Base-by-base conservation (phyloP, 2,329 filamentous ascomycete genomes). In the Sclerotinia spermophila region DNA sequence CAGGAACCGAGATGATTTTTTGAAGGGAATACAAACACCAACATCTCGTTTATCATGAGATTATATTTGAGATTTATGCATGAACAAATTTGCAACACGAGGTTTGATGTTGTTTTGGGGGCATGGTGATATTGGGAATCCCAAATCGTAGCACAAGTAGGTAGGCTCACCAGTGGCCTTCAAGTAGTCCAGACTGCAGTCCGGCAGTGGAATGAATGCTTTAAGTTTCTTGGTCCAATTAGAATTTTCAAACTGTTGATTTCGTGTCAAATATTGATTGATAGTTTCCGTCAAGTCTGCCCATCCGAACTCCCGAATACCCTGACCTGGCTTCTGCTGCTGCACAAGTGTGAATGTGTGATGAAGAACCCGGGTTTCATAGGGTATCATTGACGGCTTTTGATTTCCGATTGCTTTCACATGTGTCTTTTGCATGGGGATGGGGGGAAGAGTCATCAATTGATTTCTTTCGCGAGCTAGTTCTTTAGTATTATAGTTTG, bases 81-180 rank as follows among this genome's bases (percentile, higher is more conserved):
- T 66, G 35, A 55, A 30, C 15, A 53, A 53, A 53, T 38, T 66
- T 42, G 35, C 45, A 66, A 66, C 48, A 66, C 62, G 62, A 66
- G 62, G 45, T 66, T 53, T 53, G 33, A 40, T 30, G n/a, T 53
- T 11, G 45, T 40, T 53, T 53, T 40, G n/a, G n/a, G 62, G 17
- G 35, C 10, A 13, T 42, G 35, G 24, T 27, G 33, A 27, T 24
- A 40, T 51, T 65, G 30, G 10, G 13, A 53, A 65, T 51, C 21
- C 33, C 24, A 40, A 65, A 51, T 51, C 5, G n/a, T 53, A 30
- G 38, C 45, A 66, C 62, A 53, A 66, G 45, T n/a, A 53, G 48
- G n/a, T n/a, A n/a, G n/a, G n/a, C n/a, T n/a, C n/a, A n/a, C n/a
- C n/a, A n/a, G n/a, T n/a, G 48, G n/a, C 27, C 27, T 53, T n/a